Evolutionary conservation across 768 basidiomycete species (phyloP).

Genomic region (Auriculariales sp.): DNA sequence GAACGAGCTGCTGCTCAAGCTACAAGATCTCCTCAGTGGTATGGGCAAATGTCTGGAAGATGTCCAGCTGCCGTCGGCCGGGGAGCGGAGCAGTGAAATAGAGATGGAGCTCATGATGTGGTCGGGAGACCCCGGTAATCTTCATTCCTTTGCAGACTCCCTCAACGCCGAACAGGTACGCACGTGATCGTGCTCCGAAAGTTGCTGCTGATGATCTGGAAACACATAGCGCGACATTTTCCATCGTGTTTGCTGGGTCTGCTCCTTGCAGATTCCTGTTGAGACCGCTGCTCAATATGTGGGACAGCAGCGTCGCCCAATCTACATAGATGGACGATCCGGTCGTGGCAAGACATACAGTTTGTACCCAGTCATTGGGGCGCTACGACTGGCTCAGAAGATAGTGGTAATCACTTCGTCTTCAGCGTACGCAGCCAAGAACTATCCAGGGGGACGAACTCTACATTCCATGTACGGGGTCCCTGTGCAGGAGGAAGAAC

Average conservation of each 20-base stretch:
- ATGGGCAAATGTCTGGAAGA: conserved; percentile 12
- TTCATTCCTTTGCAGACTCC: not conserved
- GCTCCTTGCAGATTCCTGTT: too few relatives aligned
- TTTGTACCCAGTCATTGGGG: conserved; percentile 19
- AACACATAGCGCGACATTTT: too few relatives aligned
- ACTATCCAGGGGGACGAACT: conserved; percentile 23
- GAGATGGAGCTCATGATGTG: conserved; percentile 14
- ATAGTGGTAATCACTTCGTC: conserved; percentile 23
- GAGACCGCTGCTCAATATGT: too few relatives aligned
- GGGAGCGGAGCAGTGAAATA: conserved; percentile 13
- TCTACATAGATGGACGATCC: conserved; percentile 25
- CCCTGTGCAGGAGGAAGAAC: too few relatives aligned
- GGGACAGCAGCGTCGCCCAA: too few relatives aligned
- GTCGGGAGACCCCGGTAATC: conserved; percentile 4
- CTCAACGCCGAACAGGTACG: not conserved
- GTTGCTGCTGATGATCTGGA: too few relatives aligned
- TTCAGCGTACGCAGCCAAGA: conserved; percentile 25
- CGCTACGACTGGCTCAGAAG: conserved; percentile 13
- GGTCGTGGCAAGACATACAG: conserved; percentile 27
- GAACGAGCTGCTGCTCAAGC: not conserved
- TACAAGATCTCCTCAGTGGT: conserved; percentile 9
- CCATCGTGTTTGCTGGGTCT: too few relatives aligned
- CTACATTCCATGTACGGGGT: conserved; percentile 24
- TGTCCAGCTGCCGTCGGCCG: conserved; percentile 18
- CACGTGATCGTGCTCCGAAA: too few relatives aligned